Evolutionary conservation across 345 rosid species (phyloP), one percentile per base, ranked within the genome.

Genomic region (Eucalyptus viminalis): DNA sequence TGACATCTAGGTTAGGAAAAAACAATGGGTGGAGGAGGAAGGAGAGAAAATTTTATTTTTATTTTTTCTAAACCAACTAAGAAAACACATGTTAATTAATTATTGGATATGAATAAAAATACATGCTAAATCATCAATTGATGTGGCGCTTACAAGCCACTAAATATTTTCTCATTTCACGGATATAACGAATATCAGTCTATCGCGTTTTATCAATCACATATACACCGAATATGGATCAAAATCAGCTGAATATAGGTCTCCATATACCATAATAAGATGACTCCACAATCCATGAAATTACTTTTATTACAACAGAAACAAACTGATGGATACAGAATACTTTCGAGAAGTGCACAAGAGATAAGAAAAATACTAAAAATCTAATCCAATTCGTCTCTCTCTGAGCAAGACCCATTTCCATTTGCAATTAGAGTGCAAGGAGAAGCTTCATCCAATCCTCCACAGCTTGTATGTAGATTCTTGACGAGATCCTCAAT

Each of bases 401-500:
- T 56, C 24, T 21, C 62, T 56, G 62, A 22, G 62, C 62, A 56
- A 56, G 62, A 56, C 27, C 29, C 62, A 56, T 56, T 56, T 56
- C 62, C 27, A 56, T 22, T 56, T 56, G 62, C 27, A 56, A 56
- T 24, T 56, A 10, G 24, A 21, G 62, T 56, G 62, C 29, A 56
- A 24, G 62, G 62, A 56, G 62, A 24, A 22, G 62, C 62, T 56
- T 56, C 62, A 24, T 56, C 0, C 11, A 56, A 56, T 56, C 62
- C 62, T 56, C 2, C 24, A 93, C 85, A 86, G 90, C 92, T 87
- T 27, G 49, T 56, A 86, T 94, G 91, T 49, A 95, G 92, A 37
- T 93, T 92, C 65, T 88, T 93, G 24, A 93, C 96, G 49, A 94
- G 90, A 91, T 95, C 94, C 88, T 91, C 89, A 50, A 91, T 89